Evolutionary conservation across 2,329 filamentous ascomycete genomes (phyloP), one percentile per base, ranked within the genome.

Genomic region (Didymella arachidicola): DNA sequence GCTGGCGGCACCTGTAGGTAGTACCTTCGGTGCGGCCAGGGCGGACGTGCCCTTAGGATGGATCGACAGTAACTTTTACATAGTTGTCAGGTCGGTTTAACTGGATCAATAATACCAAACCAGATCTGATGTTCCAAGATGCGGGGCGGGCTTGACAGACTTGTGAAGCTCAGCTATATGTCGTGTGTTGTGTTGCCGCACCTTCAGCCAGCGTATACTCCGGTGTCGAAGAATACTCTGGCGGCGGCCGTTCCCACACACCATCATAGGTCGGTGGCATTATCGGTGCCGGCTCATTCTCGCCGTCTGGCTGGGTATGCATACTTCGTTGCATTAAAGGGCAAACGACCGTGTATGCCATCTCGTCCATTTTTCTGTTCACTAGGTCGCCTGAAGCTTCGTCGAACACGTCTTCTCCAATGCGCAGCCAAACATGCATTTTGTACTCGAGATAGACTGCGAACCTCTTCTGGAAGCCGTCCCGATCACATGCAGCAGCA

Each of bases 341-440:
- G 44, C 57, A 60, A 7, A 60, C 27, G 0, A 60, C 30, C 14
- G 57, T 60, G 10, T 60, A 60, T n/a, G 57, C 57, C 57, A 60
- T 60, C 36, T 60, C 57, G 18, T 60, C 57, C 51, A 60, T 52
- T 12, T 60, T 60, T 3, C 57, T 42, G 38, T 60, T 60, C n/a
- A 60, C 52, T n/a, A 60, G 30, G 42, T 60, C 57, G 5, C 57
- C 57, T 1, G 57, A 55, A 2, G 57, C 57, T 12, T 52, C 43
- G 30, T 60, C 57, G 43, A 60, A 60, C 2, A 60, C 36, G 14
- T 60, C 57, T 32, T 60, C 57, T 8, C 57, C 57, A 7, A 60
- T 60, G 12, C 57, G 57, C 32, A 60, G 51, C 57, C 57, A 60
- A 29, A 56, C 19, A 18, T 60, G 57, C 47, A 60, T 18, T 19